Conservation (phyloP, 148 eudicot genomes). For the Chenopodium suecicum region DNA sequence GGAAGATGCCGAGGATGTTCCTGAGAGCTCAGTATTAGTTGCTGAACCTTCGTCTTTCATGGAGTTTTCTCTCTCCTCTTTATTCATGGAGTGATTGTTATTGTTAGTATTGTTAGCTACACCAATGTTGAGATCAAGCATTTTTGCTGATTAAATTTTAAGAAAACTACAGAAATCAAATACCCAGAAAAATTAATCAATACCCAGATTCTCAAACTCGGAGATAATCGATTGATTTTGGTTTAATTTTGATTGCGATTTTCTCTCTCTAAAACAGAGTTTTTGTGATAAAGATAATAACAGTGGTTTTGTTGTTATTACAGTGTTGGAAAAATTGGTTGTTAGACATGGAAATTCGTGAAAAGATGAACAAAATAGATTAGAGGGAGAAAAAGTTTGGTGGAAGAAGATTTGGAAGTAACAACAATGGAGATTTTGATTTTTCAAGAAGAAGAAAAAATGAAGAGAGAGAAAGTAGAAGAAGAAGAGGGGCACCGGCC, state of each 20-base stretch:
- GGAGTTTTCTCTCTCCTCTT: neutral
- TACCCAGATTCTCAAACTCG: conserved; percentile 7
- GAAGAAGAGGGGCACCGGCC: conserved; percentile 27
- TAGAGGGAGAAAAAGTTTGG: conserved; percentile 4
- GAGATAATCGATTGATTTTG: neutral
- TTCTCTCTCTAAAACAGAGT: neutral
- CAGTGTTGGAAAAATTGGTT: neutral
- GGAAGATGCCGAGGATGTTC: conserved; percentile 52
- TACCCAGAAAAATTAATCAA: conserved; percentile 3
- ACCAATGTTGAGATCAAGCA: conserved; percentile 63
- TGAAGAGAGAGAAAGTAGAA: neutral
- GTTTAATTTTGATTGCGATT: neutral
- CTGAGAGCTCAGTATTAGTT: conserved; percentile 40
- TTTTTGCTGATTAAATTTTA: conserved; percentile 5
- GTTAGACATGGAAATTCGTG: conserved; percentile 3
- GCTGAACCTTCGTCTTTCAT: conserved; percentile 25
- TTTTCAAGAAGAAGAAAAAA: neutral
- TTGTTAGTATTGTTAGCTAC: neutral
- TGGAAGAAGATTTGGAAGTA: conserved; percentile 12
- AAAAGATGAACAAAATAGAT: neutral
- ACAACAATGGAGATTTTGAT: conserved; percentile 12
- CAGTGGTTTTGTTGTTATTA: no score
- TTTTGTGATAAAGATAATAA: no score
- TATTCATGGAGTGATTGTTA: neutral
- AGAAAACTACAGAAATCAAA: neutral